These are phyloP conservation scores for Cordyceps sp. DNA, from an alignment of 2,329 filamentous ascomycete species.

Conservation along the genomic window DNA sequence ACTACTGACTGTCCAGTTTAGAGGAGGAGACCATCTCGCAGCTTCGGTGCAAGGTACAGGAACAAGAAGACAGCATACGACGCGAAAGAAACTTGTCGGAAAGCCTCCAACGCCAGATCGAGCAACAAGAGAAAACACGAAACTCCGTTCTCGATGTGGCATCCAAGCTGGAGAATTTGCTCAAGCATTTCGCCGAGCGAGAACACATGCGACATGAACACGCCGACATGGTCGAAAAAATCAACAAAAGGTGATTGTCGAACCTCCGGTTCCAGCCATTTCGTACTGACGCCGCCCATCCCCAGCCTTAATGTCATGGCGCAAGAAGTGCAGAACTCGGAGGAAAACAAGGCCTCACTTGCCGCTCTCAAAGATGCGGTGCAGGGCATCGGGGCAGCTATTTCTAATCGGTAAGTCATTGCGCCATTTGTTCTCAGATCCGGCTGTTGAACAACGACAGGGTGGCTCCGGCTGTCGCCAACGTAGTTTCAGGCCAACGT, in stretches of 20 bases:
- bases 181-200: conserved; percentile 2
- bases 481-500: neutral
- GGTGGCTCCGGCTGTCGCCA: neutral
- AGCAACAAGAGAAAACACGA: conserved; percentile 4
- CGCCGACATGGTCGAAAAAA: neutral
- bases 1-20: conserved; percentile 3
- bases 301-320: neutral
- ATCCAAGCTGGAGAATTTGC: conserved; percentile 7
- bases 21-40: conserved; percentile 10
- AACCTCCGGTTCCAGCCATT: neutral
- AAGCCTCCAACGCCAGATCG: conserved; percentile 4
- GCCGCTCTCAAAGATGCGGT: neutral
- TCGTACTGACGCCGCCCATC: neutral
- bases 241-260: conserved; percentile 7
- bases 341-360: neutral
- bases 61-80: conserved; percentile 5
- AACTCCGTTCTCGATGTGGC: conserved; percentile 4
- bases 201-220: neutral
- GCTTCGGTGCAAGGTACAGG: conserved; percentile 6
- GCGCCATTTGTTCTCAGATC: neutral
- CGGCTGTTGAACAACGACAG: neutral
- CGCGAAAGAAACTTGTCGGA: conserved; percentile 1
- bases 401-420: neutral
- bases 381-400: neutral
- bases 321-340: neutral